A percentile compares a stretch with the other conserved stretches of the same genome.
Conservation (phyloP, 23 red algal genomes). For the Gracilariopsis chorda region DNA sequence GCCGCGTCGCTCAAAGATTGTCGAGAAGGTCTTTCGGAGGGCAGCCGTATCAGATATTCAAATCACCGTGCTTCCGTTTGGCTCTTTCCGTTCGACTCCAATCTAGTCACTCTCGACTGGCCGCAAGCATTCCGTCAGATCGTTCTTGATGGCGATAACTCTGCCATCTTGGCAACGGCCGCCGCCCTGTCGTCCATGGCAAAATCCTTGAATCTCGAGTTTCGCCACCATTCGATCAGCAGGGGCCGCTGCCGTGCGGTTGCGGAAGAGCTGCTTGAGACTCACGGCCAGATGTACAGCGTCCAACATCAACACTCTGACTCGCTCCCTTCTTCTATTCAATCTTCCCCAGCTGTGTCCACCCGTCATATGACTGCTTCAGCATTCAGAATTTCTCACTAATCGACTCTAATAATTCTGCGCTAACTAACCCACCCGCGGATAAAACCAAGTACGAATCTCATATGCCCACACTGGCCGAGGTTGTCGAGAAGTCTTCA, state of each 20-base stretch:
- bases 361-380: neutral
- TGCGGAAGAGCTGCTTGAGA: constrained; percentile 48
- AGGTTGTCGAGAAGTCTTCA: neutral
- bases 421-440: neutral
- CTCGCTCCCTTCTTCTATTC: neutral
- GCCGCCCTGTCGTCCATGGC: constrained; percentile 53
- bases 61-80: constrained; percentile 47
- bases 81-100: constrained; percentile 73
- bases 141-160: constrained; percentile 62
- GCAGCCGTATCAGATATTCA: constrained; percentile 18
- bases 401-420: neutral
- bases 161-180: constrained; percentile 44
- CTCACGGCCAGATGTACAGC: constrained; percentile 29
- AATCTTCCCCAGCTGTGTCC: constrained; percentile 29
- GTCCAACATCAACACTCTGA: neutral
- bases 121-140: constrained; percentile 63
- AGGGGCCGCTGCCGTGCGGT: constrained; percentile 41
- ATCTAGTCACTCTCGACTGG: constrained; percentile 73
- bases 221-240: constrained; percentile 22
- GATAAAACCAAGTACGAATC: neutral
- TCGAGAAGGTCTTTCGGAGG: constrained; percentile 26
- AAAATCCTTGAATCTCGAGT: constrained; percentile 11
- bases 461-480: constrained; percentile 1
- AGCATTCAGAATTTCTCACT: constrained; percentile 9
- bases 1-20: constrained; percentile 56